Conservation (phyloP, 345 rosid species). For the Populus nigra region DNA sequence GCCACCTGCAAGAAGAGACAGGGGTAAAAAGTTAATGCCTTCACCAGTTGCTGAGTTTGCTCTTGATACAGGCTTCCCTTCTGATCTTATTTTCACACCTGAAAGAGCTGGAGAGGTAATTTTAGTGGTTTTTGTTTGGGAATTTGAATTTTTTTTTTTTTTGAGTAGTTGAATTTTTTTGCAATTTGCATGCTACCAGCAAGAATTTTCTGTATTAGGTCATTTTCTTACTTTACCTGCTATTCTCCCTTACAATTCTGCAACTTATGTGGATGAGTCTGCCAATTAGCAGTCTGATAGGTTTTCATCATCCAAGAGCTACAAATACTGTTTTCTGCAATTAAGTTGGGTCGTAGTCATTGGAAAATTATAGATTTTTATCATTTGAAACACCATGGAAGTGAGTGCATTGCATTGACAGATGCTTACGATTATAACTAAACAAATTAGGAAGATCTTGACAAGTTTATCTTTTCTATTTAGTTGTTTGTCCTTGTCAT, state of each 20-base stretch:
- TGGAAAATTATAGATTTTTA: no score
- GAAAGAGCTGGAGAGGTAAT: conserved; percentile 84
- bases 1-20: conserved; percentile 74
- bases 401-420: no score
- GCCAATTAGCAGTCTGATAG: background rate
- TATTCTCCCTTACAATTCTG: no score
- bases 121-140: background rate
- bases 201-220: no score
- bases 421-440: no score
- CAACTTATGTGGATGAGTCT: background rate
- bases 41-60: conserved; percentile 84
- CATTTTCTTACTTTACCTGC: no score
- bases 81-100: conserved; percentile 79
- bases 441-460: no score
- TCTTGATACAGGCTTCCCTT: conserved; percentile 68
- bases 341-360: background rate
- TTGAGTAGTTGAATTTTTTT: background rate
- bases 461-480: background rate
- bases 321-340: background rate
- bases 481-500: background rate
- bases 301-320: background rate
- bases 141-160: conserved; percentile 7
- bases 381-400: no score
- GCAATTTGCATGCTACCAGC: no score
- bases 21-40: conserved; percentile 77